Evolutionary conservation across 768 basidiomycete genomes (phyloP).

Genomic region (Nidularia sp.): DNA sequence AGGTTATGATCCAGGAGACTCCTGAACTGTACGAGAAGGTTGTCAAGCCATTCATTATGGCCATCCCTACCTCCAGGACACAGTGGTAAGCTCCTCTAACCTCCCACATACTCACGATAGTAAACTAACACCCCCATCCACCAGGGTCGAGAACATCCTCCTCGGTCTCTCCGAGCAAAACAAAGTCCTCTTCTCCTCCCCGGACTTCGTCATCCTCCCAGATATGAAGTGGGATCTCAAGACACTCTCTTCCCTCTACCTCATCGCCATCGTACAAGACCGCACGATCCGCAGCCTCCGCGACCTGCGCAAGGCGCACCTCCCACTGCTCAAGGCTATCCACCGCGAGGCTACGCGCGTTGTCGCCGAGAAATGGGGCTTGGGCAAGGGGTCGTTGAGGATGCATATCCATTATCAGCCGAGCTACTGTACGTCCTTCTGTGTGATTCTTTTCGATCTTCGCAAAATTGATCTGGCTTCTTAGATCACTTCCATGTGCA

Average conservation of each 20-base stretch:
- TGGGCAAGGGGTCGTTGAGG: conserved; percentile 58
- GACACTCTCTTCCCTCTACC: conserved; percentile 75
- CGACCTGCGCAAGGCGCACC: conserved; percentile 64
- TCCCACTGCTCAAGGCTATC: conserved; percentile 66
- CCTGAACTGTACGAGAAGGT: conserved; percentile 68
- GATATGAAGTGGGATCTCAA: conserved; percentile 97
- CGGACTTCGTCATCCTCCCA: conserved; percentile 76
- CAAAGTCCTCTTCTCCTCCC: conserved; percentile 61
- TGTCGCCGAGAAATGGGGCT: conserved; percentile 61
- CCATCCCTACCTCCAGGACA: conserved; percentile 72
- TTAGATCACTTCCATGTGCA: conserved; percentile 94
- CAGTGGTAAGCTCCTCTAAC: conserved; percentile 55
- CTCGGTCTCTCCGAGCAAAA: conserved; percentile 71
- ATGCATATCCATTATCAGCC: conserved; percentile 95
- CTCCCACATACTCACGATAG: not conserved
- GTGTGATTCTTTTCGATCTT: not conserved
- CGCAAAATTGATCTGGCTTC: not conserved
- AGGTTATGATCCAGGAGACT: conserved; percentile 78
- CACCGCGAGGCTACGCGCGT: conserved; percentile 46
- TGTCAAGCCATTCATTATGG: conserved; percentile 75
- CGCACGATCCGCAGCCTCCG: conserved; percentile 65
- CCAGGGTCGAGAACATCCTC: conserved; percentile 85
- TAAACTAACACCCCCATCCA: not conserved
- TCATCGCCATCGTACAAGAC: conserved; percentile 72
- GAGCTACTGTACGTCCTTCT: conserved; percentile 71